A percentile compares a stretch with the other conserved stretches of the same genome.
phyloP scores from a whole-genome alignment of 139 green algal genomes.

The Limnomonas spitsbergensis region DNA sequence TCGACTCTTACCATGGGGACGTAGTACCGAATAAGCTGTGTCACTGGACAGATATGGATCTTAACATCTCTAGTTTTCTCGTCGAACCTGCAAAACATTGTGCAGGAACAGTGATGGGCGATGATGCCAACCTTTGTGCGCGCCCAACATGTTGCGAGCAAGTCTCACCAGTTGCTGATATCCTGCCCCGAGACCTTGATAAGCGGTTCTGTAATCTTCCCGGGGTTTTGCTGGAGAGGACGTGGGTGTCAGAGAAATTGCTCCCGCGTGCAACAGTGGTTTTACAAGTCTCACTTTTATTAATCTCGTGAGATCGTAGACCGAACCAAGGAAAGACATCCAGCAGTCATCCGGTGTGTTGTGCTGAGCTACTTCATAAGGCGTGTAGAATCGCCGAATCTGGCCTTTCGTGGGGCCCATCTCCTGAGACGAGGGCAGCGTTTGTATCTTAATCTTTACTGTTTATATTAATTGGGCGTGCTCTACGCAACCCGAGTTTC shows the following conservation, averaged over 20 bases:
- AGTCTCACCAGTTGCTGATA: conserved; percentile 66
- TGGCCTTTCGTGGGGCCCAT: neutral
- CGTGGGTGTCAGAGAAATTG: no score
- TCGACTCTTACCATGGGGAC: conserved; percentile 25
- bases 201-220: conserved; percentile 51
- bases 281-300: conserved; percentile 36
- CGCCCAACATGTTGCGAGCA: neutral
- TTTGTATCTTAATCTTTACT: no score
- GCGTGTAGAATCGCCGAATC: conserved; percentile 47
- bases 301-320: conserved; percentile 63
- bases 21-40: conserved; percentile 49
- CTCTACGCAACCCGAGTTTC: no score
- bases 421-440: no score
- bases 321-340: conserved; percentile 64
- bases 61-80: conserved; percentile 49
- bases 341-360: conserved; percentile 65
- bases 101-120: neutral
- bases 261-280: neutral
- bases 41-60: conserved; percentile 50
- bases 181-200: conserved; percentile 64
- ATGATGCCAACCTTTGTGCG: neutral
- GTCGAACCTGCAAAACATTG: conserved; percentile 55
- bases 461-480: no score
- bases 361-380: conserved; percentile 62
- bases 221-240: conserved; percentile 43